phyloP scores from a whole-genome alignment of 371 early-diverging fungal genomes.

The Amoeboaphelidium occidentale region DNA sequence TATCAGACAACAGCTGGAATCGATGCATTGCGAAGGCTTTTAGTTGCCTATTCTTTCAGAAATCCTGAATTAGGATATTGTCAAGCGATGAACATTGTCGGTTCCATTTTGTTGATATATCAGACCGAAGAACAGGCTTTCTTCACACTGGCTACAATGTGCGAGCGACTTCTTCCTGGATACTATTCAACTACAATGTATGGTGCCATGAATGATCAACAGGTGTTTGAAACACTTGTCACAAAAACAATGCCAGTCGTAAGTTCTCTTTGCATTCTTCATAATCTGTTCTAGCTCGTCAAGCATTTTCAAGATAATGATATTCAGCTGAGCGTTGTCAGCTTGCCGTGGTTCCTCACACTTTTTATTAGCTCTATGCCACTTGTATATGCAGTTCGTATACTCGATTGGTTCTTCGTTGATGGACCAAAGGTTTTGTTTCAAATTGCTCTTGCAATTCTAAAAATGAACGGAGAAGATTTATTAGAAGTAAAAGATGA shows the following conservation, averaged over 20 bases:
- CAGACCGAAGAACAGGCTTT: conserved; percentile 43
- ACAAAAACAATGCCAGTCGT: conserved; percentile 30
- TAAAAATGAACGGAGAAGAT: conserved; percentile 8
- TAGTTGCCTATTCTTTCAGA: conserved; percentile 30
- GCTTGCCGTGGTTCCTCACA: conserved; percentile 85
- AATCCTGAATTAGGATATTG: conserved; percentile 38
- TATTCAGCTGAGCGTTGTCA: conserved; percentile 81
- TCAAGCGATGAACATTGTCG: conserved; percentile 36
- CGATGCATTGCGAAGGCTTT: conserved; percentile 26
- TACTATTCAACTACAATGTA: conserved; percentile 90
- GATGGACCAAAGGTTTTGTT: conserved; percentile 51
- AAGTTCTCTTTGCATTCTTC: too few relatives aligned
- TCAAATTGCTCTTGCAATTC: conserved; percentile 1
- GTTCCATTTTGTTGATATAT: conserved; percentile 27
- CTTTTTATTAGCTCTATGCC: conserved; percentile 85
- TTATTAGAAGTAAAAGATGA: conserved; percentile 24
- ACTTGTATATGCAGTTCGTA: conserved; percentile 51
- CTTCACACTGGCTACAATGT: conserved; percentile 64
- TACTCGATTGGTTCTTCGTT: conserved; percentile 64
- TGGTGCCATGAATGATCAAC: conserved; percentile 79
- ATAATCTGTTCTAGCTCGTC: too few relatives aligned
- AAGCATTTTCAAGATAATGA: conserved; percentile 55
- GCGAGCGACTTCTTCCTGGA: conserved; percentile 68
- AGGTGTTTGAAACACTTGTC: conserved; percentile 70
- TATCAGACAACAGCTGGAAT: conserved; percentile 26